A percentile compares a stretch with the other conserved stretches of the same genome.
phyloP scores from a whole-genome alignment of 805 yeast species.

The Myxozyma vanderwaltii region DNA sequence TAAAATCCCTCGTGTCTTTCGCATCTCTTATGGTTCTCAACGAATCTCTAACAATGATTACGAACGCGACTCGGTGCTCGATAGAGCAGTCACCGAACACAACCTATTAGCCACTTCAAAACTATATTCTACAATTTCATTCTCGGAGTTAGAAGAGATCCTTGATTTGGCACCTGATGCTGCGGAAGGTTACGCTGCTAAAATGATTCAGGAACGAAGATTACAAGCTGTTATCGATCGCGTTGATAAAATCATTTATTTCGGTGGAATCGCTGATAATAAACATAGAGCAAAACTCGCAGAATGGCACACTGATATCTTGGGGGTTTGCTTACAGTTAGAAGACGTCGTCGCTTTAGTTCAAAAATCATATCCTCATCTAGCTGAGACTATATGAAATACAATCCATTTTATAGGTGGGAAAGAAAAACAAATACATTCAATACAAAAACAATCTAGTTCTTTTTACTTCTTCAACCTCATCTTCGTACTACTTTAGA shows the following conservation, averaged over 20 bases:
- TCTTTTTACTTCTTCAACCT: neutral
- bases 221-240: slow-evolving; percentile 41
- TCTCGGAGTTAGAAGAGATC: slow-evolving; percentile 37
- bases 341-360: slow-evolving; percentile 35
- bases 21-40: slow-evolving; percentile 2
- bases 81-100: slow-evolving; percentile 42
- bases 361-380: slow-evolving; percentile 15
- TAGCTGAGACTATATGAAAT: slow-evolving; percentile 6
- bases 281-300: slow-evolving; percentile 10
- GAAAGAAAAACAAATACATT: neutral
- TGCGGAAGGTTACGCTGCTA: slow-evolving; percentile 39
- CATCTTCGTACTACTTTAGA: too few relatives aligned
- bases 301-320: slow-evolving; percentile 30
- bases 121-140: slow-evolving; percentile 38
- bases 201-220: slow-evolving; percentile 41
- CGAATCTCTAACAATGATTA: slow-evolving; percentile 6
- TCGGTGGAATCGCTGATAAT: slow-evolving; percentile 12
- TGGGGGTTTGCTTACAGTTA: slow-evolving; percentile 30
- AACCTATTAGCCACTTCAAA: slow-evolving; percentile 41
- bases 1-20: slow-evolving; percentile 3
- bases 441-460: neutral
- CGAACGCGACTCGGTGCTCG: slow-evolving; percentile 36
- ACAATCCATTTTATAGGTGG: neutral
- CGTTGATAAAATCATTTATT: slow-evolving; percentile 36
- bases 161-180: slow-evolving; percentile 35